phyloP scores from a whole-genome alignment of 2,329 filamentous ascomycete genomes.

The Seiridium cupressi region DNA sequence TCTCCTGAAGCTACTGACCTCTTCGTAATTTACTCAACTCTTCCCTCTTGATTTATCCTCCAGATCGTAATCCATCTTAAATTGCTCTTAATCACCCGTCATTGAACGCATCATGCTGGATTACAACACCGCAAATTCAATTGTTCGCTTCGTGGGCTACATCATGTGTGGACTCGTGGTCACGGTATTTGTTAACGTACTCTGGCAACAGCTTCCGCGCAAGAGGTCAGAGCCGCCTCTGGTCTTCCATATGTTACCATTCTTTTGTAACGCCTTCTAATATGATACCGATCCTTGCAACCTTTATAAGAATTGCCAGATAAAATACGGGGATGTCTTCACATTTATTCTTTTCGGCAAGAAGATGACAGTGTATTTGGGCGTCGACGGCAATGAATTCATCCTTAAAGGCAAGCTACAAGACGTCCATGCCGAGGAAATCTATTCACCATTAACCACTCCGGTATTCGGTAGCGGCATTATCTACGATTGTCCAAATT shows the following conservation, averaged over 20 bases:
- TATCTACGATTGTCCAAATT: conserved; percentile 81
- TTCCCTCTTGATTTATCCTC: too few species aligned
- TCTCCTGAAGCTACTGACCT: too few species aligned
- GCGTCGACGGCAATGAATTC: conserved; percentile 52
- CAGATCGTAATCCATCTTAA: too few species aligned
- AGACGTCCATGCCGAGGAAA: conserved; percentile 53
- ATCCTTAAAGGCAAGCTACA: conserved; percentile 53
- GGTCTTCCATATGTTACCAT: conserved; percentile 60
- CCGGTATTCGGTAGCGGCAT: conserved; percentile 73
- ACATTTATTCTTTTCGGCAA: conserved; percentile 52
- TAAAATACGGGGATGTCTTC: conserved; percentile 56
- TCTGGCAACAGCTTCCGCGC: conserved; percentile 21
- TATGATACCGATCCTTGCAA: conserved; percentile 71
- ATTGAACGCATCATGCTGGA: background rate
- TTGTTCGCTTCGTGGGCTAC: background rate
- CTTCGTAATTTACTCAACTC: too few species aligned
- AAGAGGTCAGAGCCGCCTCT: conserved; percentile 53
- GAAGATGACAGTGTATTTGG: conserved; percentile 49
- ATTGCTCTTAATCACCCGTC: too few species aligned
- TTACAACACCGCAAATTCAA: background rate
- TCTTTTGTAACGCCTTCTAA: conserved; percentile 67
- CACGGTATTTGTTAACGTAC: conserved; percentile 11
- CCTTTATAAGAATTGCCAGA: conserved; percentile 63
- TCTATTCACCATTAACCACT: conserved; percentile 49
- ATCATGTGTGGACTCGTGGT: background rate